phyloP scores from a whole-genome alignment of 306 rosid species.

The Rosa persica region DNA sequence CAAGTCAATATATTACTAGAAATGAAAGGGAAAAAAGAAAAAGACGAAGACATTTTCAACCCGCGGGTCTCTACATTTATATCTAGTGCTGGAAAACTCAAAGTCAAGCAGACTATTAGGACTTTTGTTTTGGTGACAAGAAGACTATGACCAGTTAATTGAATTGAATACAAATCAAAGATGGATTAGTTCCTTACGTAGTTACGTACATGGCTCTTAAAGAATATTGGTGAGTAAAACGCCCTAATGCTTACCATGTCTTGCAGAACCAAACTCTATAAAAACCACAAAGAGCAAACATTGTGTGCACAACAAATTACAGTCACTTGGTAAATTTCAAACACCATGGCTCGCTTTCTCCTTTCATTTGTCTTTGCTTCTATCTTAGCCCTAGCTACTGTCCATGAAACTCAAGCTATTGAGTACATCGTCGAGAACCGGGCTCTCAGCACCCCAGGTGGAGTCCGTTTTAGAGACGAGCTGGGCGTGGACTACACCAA shows the following conservation, averaged over 20 bases:
- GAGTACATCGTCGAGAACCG: conserved; percentile 12
- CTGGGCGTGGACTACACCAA: conserved; percentile 9
- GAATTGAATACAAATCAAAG: neutral
- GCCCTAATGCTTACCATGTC: neutral
- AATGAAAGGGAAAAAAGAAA: no score
- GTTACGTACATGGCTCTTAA: neutral
- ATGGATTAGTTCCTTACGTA: no score
- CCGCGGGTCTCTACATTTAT: neutral
- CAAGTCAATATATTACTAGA: no score
- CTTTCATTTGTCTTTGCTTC: neutral
- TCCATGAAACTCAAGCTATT: conserved; percentile 9
- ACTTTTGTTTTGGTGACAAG: neutral
- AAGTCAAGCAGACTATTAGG: conserved; percentile 5
- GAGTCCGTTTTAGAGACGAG: conserved; percentile 2
- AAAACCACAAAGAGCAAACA: neutral
- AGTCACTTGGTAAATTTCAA: neutral
- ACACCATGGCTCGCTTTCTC: conserved; percentile 7
- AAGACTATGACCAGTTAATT: no score
- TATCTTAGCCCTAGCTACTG: neutral
- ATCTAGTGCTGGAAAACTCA: neutral
- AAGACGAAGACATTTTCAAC: no score
- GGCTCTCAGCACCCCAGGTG: neutral
- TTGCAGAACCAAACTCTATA: neutral
- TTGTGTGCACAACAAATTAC: neutral
- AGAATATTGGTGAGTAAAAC: neutral